phyloP scores from a whole-genome alignment of 192 early-diverging fungal genomes.

The Piromyces finnis region DNA sequence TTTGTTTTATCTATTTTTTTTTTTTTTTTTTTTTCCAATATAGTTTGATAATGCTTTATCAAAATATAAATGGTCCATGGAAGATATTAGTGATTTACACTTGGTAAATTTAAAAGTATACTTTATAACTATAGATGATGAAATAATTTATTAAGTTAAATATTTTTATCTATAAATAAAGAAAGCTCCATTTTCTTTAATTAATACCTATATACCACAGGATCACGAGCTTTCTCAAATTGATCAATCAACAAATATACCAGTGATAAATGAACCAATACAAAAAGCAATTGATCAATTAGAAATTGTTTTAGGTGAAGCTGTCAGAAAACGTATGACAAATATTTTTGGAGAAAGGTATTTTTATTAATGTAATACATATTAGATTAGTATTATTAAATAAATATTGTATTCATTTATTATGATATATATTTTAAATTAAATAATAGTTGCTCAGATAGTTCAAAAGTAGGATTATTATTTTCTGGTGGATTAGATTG shows the following conservation, averaged over 20 bases:
- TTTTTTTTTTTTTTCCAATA: too few species aligned
- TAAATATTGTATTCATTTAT: too few species aligned
- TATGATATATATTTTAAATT: too few species aligned
- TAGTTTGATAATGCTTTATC: neutral
- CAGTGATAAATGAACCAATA: conserved; percentile 4
- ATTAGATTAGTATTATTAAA: too few species aligned
- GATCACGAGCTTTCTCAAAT: neutral
- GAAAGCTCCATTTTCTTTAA: neutral
- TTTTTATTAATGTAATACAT: too few species aligned
- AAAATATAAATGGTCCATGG: neutral
- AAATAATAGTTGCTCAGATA: conserved; percentile 38
- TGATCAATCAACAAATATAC: neutral
- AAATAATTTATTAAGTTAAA: conserved; percentile 6
- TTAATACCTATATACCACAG: neutral
- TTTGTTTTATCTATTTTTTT: too few species aligned
- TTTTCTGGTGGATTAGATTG: conserved; percentile 96
- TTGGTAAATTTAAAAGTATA: too few species aligned
- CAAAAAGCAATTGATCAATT: neutral
- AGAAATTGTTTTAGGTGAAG: neutral
- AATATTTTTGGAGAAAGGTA: neutral
- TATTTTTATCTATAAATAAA: conserved; percentile 5
- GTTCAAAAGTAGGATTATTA: conserved; percentile 8
- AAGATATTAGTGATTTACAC: neutral
- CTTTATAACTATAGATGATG: neutral
- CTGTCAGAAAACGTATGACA: neutral